A percentile compares a stretch with the other conserved stretches of the same genome.
phyloP scores from a whole-genome alignment of 352 stramenopile genomes.

The Pythium sp. region DNA sequence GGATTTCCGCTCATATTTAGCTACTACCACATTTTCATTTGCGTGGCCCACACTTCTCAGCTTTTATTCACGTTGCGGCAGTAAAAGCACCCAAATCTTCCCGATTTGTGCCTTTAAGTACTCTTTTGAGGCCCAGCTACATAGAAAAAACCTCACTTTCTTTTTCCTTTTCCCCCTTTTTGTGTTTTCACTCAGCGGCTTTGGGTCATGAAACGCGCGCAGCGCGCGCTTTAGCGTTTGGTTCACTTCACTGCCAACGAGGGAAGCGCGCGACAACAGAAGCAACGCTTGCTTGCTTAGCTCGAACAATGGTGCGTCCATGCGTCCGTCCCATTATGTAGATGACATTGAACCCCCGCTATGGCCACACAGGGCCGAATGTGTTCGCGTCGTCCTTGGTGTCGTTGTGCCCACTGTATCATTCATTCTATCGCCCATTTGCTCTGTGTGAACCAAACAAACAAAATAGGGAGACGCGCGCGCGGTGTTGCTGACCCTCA shows the following conservation, averaged over 20 bases:
- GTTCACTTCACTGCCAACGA: not conserved
- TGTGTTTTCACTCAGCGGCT: no score
- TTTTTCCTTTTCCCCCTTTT: not conserved
- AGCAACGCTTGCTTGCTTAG: not conserved
- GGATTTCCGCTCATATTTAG: not conserved
- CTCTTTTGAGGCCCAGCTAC: constrained; percentile 2
- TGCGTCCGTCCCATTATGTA: not conserved
- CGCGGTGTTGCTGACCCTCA: constrained; percentile 59
- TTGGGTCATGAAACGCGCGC: not conserved
- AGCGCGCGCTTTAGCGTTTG: not conserved
- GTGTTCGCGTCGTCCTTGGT: not conserved
- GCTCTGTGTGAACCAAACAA: constrained; percentile 11
- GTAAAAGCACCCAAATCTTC: not conserved
- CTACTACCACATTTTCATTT: not conserved
- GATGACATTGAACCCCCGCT: not conserved
- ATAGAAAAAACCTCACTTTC: constrained; percentile 1
- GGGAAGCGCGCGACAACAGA: not conserved
- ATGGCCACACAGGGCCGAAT: not conserved
- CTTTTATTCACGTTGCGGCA: not conserved
- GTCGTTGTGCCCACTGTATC: not conserved
- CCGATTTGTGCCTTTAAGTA: not conserved
- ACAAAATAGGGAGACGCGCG: constrained; percentile 60
- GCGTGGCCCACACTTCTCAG: not conserved
- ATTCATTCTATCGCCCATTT: not conserved
- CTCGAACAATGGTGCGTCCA: constrained; percentile 4